These are phyloP conservation scores for Penicillium hesseltinei DNA, from an alignment of 2,329 filamentous ascomycete genomes.

Conservation along the genomic window DNA sequence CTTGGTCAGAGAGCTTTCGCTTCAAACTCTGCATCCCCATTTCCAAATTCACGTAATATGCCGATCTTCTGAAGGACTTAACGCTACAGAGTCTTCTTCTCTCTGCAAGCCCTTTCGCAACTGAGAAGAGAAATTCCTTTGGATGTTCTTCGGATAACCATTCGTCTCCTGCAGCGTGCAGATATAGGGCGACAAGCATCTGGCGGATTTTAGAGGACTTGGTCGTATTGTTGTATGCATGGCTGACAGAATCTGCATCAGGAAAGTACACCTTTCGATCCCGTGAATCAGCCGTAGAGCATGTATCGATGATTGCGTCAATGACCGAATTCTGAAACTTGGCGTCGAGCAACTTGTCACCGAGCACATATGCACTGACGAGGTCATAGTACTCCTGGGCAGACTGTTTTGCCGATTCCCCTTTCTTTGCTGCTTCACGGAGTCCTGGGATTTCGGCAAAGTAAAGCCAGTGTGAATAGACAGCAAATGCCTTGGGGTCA, in stretches of 20 bases:
- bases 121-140: too few species aligned
- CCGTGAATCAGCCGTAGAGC: background rate
- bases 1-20: too few species aligned
- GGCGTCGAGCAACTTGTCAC: background rate
- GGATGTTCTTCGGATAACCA: too few species aligned
- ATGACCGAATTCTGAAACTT: background rate
- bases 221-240: background rate
- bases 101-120: too few species aligned
- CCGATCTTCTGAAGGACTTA: too few species aligned
- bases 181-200: too few species aligned
- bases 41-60: too few species aligned
- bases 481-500: background rate
- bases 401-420: accelerated
- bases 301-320: background rate
- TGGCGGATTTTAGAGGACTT: too few species aligned
- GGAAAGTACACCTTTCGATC: background rate
- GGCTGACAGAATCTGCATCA: accelerated
- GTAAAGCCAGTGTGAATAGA: background rate
- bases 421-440: too few species aligned
- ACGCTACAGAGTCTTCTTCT: too few species aligned
- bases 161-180: too few species aligned
- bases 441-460: background rate
- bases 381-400: background rate
- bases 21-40: too few species aligned
- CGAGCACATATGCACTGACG: background rate